phyloP scores from a whole-genome alignment of 352 stramenopile species.

The Phytophthora hybrid region DNA sequence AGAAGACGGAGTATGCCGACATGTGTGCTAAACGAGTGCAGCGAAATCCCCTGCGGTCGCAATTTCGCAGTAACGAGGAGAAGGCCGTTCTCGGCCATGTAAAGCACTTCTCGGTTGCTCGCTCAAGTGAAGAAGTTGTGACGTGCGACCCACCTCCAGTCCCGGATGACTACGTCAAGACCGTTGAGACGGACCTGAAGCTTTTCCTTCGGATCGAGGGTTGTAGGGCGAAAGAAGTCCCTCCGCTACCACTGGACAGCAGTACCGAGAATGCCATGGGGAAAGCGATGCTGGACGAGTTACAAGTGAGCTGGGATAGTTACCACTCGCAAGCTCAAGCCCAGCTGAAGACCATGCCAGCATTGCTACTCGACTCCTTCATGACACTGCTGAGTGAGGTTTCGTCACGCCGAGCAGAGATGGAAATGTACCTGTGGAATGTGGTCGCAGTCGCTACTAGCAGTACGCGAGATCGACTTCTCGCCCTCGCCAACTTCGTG shows the following conservation, averaged over 20 bases:
- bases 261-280: constrained; percentile 40
- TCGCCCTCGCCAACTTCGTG: constrained; percentile 34
- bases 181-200: constrained; percentile 23
- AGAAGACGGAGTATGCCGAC: constrained; percentile 29
- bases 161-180: constrained; percentile 25
- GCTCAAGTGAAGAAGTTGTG: constrained; percentile 2
- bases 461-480: constrained; percentile 27
- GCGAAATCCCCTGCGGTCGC: constrained; percentile 34
- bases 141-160: constrained; percentile 18
- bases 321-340: constrained; percentile 37
- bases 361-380: constrained; percentile 17
- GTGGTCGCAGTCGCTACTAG: constrained; percentile 7
- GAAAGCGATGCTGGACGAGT: constrained; percentile 45
- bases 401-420: constrained; percentile 7
- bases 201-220: constrained; percentile 16
- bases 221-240: not conserved
- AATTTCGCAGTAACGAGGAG: constrained; percentile 35
- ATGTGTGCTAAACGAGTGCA: constrained; percentile 22
- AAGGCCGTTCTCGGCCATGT: constrained; percentile 19
- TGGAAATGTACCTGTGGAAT: constrained; percentile 33
- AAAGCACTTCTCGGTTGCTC: not conserved
- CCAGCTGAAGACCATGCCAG: constrained; percentile 7
- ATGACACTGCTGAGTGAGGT: constrained; percentile 30
- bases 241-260: constrained; percentile 34
- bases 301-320: constrained; percentile 52